Evolutionary conservation across 2,329 filamentous ascomycete species (phyloP).

Genomic region (Diaporthe sp.): DNA sequence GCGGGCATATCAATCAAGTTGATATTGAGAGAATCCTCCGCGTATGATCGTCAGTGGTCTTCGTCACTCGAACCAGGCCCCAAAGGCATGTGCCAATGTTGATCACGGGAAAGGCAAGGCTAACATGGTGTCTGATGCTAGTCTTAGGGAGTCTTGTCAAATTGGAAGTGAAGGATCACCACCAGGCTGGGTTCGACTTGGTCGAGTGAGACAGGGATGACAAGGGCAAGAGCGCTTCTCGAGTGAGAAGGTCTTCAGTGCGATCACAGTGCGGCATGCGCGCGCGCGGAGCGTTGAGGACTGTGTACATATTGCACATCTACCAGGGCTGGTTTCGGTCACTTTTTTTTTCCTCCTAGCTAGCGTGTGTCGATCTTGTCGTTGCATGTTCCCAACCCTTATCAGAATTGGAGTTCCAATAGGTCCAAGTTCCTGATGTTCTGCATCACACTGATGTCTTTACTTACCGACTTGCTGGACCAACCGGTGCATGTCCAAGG

Average conservation of each 20-base stretch:
- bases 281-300: not conserved
- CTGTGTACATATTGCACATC: not conserved
- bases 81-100: constrained; percentile 5
- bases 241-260: not conserved
- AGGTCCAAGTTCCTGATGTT: not conserved
- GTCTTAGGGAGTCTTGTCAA: constrained; percentile 1
- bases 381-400: not conserved
- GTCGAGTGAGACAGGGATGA: not conserved
- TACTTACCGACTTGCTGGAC: not conserved
- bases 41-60: not conserved
- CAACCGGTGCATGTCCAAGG: not conserved
- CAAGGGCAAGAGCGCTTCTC: not conserved
- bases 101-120: constrained; percentile 20
- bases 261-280: not conserved
- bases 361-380: not conserved
- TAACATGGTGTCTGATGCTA: constrained; percentile 10
- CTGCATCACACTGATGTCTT: not conserved
- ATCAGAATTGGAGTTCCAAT: not conserved
- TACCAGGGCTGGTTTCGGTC: constrained; percentile 3
- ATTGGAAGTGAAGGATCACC: not conserved
- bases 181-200: not conserved
- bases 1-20: not conserved
- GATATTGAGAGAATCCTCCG: not conserved
- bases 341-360: not conserved
- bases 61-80: not conserved